Conservation (phyloP, 2,329 filamentous ascomycete genomes). For the Colletotrichum siamense region DNA sequence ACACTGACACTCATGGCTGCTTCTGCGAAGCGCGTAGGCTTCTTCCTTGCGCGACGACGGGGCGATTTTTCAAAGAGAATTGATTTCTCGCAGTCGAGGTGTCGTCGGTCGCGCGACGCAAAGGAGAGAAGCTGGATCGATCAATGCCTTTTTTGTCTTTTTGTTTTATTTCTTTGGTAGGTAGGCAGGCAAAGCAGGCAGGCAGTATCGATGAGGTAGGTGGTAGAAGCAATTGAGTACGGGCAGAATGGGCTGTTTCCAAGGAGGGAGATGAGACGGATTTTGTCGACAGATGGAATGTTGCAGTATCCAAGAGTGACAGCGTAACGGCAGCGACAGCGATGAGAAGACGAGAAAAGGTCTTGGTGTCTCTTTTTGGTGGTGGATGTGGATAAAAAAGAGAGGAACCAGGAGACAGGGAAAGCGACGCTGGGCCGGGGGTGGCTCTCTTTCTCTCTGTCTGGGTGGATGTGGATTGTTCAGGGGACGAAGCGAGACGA, state of each 20-base stretch:
- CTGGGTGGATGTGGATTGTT: not conserved
- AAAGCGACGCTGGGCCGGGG: not conserved
- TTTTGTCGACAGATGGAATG: not conserved
- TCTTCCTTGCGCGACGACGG: conserved; percentile 23
- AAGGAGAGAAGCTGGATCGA: not conserved
- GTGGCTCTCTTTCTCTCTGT: not conserved
- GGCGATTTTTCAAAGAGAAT: not conserved
- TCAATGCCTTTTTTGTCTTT: not conserved
- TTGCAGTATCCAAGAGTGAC: not conserved
- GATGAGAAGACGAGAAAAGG: not conserved
- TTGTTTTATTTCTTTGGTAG: not conserved
- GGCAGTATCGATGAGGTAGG: not conserved
- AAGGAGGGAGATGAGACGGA: conserved; percentile 11
- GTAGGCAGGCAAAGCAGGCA: not conserved
- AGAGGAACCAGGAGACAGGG: not conserved
- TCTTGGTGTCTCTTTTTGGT: conserved; percentile 3
- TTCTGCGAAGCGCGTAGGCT: conserved; percentile 23
- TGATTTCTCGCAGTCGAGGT: not conserved
- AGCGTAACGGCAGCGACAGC: not conserved
- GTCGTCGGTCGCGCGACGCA: not conserved
- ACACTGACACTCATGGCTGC: conserved; percentile 57
- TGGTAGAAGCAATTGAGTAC: conserved; percentile 20
- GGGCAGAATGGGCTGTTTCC: conserved; percentile 11
- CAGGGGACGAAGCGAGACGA: conserved; percentile 12
- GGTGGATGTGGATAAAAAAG: not conserved